A percentile compares a stretch with the other conserved stretches of the same genome.
phyloP scores from a whole-genome alignment of 495 filamentous ascomycete genomes.

The Podospora bellae-mahoneyi region DNA sequence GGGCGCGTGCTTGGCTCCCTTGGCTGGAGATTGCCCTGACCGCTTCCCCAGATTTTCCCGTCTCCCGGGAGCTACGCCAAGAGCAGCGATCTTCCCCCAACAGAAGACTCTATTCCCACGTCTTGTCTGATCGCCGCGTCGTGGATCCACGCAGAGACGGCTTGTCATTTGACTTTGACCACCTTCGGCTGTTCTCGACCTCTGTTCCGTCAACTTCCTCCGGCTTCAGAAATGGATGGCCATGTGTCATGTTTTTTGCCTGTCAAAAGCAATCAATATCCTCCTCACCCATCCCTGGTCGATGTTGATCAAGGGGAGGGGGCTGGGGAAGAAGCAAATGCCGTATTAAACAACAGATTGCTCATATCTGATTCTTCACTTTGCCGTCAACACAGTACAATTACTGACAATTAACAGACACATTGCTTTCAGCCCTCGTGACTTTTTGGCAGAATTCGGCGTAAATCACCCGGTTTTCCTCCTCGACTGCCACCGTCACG shows the following conservation, averaged over 20 bases:
- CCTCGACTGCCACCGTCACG: neutral
- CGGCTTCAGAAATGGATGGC: slow-evolving; percentile 5
- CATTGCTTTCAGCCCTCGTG: neutral
- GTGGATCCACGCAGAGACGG: slow-evolving; percentile 3
- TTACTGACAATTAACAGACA: neutral
- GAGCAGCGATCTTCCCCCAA: neutral
- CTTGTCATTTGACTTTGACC: slow-evolving; percentile 4
- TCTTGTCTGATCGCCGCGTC: neutral
- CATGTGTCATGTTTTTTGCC: neutral
- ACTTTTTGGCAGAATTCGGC: neutral
- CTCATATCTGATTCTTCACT: neutral
- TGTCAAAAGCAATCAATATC: slow-evolving; percentile 3
- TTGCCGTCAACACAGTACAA: neutral
- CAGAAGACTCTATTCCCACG: slow-evolving; percentile 11
- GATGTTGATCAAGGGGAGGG: neutral
- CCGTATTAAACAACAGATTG: neutral
- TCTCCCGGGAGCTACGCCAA: slow-evolving; percentile 28
- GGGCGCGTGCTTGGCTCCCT: slow-evolving; percentile 9
- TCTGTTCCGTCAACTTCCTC: neutral
- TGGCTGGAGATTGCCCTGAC: slow-evolving; percentile 8
- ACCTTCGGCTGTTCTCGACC: neutral
- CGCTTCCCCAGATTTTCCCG: slow-evolving; percentile 38
- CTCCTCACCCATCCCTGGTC: neutral
- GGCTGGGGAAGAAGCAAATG: neutral
- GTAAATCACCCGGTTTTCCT: neutral